A percentile compares a stretch with the other conserved stretches of the same genome.
These are phyloP conservation scores for Wickerhamiella lipophila DNA, from an alignment of 805 yeast species.

Conservation along the genomic window DNA sequence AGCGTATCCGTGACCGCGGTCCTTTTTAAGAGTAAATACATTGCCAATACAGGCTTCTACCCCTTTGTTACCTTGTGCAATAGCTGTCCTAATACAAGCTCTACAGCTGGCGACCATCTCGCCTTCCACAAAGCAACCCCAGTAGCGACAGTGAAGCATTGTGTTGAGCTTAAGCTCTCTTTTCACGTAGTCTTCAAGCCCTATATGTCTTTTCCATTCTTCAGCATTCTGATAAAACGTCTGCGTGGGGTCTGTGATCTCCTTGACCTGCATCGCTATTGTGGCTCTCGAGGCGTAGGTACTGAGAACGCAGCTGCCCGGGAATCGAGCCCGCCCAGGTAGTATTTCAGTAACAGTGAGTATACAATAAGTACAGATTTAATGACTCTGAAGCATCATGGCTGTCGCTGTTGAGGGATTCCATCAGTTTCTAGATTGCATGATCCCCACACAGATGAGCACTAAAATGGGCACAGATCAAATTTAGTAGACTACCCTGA, in stretches of 20 bases:
- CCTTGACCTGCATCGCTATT: not conserved
- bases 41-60: conserved; percentile 37
- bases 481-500: too few relatives aligned
- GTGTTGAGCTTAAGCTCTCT: conserved; percentile 8
- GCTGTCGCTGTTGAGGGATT: too few relatives aligned
- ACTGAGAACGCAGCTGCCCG: too few relatives aligned
- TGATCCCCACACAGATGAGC: too few relatives aligned
- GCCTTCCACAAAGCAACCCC: conserved; percentile 8
- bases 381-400: too few relatives aligned
- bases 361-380: too few relatives aligned
- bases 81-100: conserved; percentile 31
- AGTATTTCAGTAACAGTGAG: too few relatives aligned
- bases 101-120: conserved; percentile 34
- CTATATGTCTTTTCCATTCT: conserved; percentile 6
- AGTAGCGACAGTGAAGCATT: conserved; percentile 6
- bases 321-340: too few relatives aligned
- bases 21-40: conserved; percentile 39
- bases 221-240: conserved; percentile 3
- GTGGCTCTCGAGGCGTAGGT: too few relatives aligned
- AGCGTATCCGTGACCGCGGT: conserved; percentile 48
- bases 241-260: not conserved
- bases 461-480: too few relatives aligned
- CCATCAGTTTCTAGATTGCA: not conserved
- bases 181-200: not conserved
- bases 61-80: conserved; percentile 19